Base-by-base conservation (phyloP, 2,329 filamentous ascomycete genomes). In the Ophiosphaerella herpotricha region DNA sequence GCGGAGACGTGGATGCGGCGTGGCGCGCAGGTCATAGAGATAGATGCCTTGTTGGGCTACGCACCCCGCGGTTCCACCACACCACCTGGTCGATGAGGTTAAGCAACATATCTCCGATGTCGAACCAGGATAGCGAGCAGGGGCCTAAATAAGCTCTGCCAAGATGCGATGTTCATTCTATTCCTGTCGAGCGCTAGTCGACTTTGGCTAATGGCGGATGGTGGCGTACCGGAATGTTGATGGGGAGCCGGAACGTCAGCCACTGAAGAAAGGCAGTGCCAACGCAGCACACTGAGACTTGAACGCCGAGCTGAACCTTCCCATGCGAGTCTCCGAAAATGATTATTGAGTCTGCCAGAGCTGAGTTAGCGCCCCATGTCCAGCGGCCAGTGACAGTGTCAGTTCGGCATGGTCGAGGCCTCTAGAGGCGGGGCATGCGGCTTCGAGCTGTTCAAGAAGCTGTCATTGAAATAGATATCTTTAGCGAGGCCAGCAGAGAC, bases 221-320 rank as follows among this genome's bases (percentile, higher is more conserved):
- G 52, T 52, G 61, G 48, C 44, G 50, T 50, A n/a, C 42, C 66
- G 65, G 66, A 66, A 31, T 50, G 57, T 46, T 42, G 49, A 52
- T 63, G 66, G 66, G 62, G 66, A 66, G 46, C 64, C 64, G 66
- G 46, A 41, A 41, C 24, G 36, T 60, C 55, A 56, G 52, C 49
- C 53, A 43, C 50, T 49, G 54, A 57, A 37, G 48, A 38, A 14
- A 38, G 39, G 16, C 13, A n/a, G 7, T 49, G 38, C 24, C 40
- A 47, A 40, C 36, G n/a, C 23, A 16, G 33, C 35, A 41, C 41
- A n/a, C 37, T 26, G 11, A 39, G 26, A 29, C 26, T 8, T 11
- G 26, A 6, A 29, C 26, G 7, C 7, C 26, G 26, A 32, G 46
- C 50, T 42, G 39, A 24, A 40, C 9, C 18, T 21, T 14, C 7